Conservation (phyloP, 1,284 basidiomycete genomes). For the Ceratorhiza oryzae-sativae region DNA sequence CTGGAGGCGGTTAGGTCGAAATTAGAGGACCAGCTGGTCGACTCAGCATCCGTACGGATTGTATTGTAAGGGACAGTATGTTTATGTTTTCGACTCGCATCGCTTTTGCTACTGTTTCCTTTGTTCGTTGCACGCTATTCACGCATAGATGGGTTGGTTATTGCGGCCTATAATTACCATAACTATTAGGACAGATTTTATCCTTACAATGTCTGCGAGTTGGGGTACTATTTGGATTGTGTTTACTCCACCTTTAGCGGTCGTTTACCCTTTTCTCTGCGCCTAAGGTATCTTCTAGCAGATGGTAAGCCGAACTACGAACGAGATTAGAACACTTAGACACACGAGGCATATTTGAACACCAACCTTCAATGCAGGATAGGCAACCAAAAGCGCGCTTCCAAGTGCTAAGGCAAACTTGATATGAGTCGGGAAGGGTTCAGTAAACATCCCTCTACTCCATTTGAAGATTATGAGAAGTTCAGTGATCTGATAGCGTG, state of each 20-base stretch:
- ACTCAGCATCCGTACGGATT: constrained; percentile 32
- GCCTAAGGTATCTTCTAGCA: constrained; percentile 40
- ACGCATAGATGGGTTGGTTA: constrained; percentile 22
- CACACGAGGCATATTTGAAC: background rate
- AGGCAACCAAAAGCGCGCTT: constrained; percentile 64
- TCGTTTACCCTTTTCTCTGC: constrained; percentile 35
- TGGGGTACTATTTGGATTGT: background rate
- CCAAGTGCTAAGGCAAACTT: constrained; percentile 70
- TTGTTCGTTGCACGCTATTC: constrained; percentile 18
- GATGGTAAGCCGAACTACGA: constrained; percentile 39
- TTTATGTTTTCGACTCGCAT: constrained; percentile 25
- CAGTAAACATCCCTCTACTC: constrained; percentile 72
- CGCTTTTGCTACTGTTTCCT: constrained; percentile 8
- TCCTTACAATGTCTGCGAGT: constrained; percentile 12
- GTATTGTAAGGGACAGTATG: constrained; percentile 36
- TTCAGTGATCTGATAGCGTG: constrained; percentile 61
- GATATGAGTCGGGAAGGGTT: constrained; percentile 67
- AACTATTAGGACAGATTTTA: constrained; percentile 22
- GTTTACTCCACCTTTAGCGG: constrained; percentile 37
- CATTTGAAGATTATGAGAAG: constrained; percentile 59
- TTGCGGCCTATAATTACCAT: constrained; percentile 27
- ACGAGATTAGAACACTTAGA: background rate
- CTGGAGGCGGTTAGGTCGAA: constrained; percentile 22
- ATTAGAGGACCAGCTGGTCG: constrained; percentile 32
- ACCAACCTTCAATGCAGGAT: constrained; percentile 70